Evolutionary conservation across 495 filamentous ascomycete genomes (phyloP).

Genomic region (Cryomyces minteri): DNA sequence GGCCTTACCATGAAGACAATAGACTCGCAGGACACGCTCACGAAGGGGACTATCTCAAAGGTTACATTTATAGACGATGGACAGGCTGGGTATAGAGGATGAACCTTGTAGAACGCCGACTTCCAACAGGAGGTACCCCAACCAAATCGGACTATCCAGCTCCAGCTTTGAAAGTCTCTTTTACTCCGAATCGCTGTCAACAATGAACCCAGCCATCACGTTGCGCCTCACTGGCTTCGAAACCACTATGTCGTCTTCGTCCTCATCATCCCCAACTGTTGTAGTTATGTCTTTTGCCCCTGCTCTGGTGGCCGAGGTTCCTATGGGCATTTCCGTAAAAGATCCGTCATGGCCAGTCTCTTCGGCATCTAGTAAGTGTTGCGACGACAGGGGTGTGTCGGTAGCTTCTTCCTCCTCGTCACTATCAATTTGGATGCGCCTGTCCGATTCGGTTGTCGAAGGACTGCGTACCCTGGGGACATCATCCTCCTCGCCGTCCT

Average conservation of each 20-base stretch:
- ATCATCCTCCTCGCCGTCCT: not conserved
- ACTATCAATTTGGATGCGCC: not conserved
- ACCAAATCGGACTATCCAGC: no score
- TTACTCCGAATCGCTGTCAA: conserved; percentile 26
- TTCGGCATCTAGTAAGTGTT: not conserved
- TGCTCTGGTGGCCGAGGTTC: conserved; percentile 1
- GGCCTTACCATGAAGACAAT: no score
- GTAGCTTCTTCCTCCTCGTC: not conserved
- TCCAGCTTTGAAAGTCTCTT: no score
- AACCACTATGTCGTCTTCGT: conserved; percentile 7
- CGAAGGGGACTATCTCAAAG: no score
- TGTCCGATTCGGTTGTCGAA: conserved; percentile 5
- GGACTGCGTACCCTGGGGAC: not conserved
- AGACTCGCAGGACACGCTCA: no score
- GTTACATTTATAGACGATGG: no score
- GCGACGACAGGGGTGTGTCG: not conserved
- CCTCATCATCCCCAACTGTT: conserved; percentile 4
- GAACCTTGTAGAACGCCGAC: no score
- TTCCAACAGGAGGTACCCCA: no score
- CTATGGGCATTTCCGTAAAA: conserved; percentile 11
- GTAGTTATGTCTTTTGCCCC: not conserved
- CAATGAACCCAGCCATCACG: conserved; percentile 30
- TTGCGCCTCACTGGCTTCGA: conserved; percentile 16
- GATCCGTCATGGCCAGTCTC: not conserved
- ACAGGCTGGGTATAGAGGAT: no score